Evolutionary conservation across 1,139 yeast genomes (phyloP).

Genomic region (Yamadazyma membranifaciens): DNA sequence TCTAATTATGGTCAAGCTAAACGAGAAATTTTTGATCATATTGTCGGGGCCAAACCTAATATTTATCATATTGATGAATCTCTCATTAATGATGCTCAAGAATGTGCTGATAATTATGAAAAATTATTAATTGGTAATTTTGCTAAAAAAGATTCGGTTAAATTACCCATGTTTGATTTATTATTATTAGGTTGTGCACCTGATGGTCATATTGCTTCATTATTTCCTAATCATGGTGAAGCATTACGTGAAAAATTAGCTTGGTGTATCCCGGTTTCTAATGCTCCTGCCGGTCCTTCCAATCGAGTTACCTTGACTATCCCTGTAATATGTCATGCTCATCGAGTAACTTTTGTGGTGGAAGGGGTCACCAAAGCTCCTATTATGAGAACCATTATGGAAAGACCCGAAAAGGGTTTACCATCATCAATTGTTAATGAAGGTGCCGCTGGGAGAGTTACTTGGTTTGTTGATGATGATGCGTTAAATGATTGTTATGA

Average conservation of each 20-base stretch:
- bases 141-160: constrained; percentile 96
- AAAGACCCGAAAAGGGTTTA: constrained; percentile 93
- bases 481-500: constrained; percentile 81
- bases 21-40: constrained; percentile 71
- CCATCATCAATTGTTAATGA: constrained; percentile 95
- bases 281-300: constrained; percentile 89
- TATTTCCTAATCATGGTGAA: constrained; percentile 87
- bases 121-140: constrained; percentile 80
- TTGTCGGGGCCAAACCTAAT: constrained; percentile 59
- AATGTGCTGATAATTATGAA: constrained; percentile 92
- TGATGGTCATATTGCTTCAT: constrained; percentile 95
- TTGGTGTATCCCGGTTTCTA: constrained; percentile 93
- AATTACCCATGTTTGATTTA: constrained; percentile 90
- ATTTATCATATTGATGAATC: constrained; percentile 81
- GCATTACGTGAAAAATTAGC: constrained; percentile 87
- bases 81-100: constrained; percentile 80
- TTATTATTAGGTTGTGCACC: constrained; percentile 96
- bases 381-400: constrained; percentile 88
- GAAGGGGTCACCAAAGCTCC: constrained; percentile 97
- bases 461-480: constrained; percentile 97
- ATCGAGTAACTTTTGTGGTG: constrained; percentile 88
- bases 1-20: constrained; percentile 91
- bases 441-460: constrained; percentile 93
- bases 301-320: constrained; percentile 88
- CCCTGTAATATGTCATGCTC: constrained; percentile 94